Evolutionary conservation across 352 stramenopile genomes (phyloP), one percentile per base, ranked within the genome.

Genomic region (Globisporangium acanthophoron): DNA sequence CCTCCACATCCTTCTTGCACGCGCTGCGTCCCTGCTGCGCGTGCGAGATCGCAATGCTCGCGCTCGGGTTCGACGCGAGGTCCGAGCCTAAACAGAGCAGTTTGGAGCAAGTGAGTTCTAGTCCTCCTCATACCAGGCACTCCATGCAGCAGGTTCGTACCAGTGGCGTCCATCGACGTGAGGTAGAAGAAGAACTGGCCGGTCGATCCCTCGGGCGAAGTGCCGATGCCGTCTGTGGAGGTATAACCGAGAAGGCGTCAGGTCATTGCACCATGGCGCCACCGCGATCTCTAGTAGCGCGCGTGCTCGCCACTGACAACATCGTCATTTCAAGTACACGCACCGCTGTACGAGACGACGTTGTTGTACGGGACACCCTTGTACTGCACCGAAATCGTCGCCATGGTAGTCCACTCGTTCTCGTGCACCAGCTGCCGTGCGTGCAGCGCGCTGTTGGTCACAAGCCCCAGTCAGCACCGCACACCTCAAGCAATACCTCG

Each of bases 161-260:
- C 74, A 20, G 73, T 71, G 9, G 50, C 31, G 66, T 89, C 82
- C 69, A 87, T 61, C 18, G 54, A 48, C 20, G 78, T 89, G 24
- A 89, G 61, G 62, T 88, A 92, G 56, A 92, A 89, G 61, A 79
- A 92, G 3, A 92, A 40, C 40, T 85, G 66, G 20, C 79, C 79
- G 15, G 77, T 90, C 1, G 82, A 71, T 5, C 76, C 75, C 15
- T 74, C 58, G 8, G 80, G 66, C 11, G 66, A 55, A 24, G 68
- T 73, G 35, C 77, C 81, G 11, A 87, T 57, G 15, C 79, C 76
- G 56, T 92, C 81, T 91, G 70, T 21, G 41, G 0, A 20, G 4
- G 4, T 27, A 27, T 27, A 37, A 9, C 35, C 16, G 20, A 15
- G 37, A 21, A 37, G 7, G 15, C 16, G 8, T 18, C 24, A 31